Evolutionary conservation across 768 basidiomycete species (phyloP), one percentile per base, ranked within the genome.

Genomic region (Chalciporus piperatus): DNA sequence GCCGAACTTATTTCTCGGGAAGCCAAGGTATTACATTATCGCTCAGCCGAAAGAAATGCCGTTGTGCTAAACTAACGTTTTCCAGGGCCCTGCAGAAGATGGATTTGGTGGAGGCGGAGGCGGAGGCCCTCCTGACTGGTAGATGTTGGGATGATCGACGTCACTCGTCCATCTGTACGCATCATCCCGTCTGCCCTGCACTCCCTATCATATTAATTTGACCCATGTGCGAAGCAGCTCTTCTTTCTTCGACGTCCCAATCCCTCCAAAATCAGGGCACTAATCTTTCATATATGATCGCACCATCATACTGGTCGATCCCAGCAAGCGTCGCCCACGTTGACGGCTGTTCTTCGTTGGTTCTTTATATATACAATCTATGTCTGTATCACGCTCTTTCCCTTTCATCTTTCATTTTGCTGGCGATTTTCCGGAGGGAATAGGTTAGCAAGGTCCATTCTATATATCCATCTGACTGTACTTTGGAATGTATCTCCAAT

Each of bases 111-210:
- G 49, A 16, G 63, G 56, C 2, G n/a, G 46, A 1, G 61, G 55
- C 8, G 37, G 43, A 3, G 45, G 50, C 14, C 41, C 51, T 40
- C 56, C 68, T 9, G 69, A 70, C 61, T 69, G 67, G 67, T 66
- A 57, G 53, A 43, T 37, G 35, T 16, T 6, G 6, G 32, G 8
- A 22, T 44, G 45, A 47, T 38, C 20, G n/a, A 38, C 11, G 28
- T 38, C 14, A 11, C 40, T 43, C 37, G 19, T 23, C 22, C 25
- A 53, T 51, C 45, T 6, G 59, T 65, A 47, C 51, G 62, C 17
- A 19, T 47, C 6, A 40, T 46, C 47, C 37, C 30, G 16, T 13
- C n/a, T 9, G 16, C 46, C 22, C 16, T 27, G 16, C 27, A 30
- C 50, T 22, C 6, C 0, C 14, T 22, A 48, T 37, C 17, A 40